phyloP scores from a whole-genome alignment of 371 early-diverging fungal species.

The Saksenaea oblongispora region DNA sequence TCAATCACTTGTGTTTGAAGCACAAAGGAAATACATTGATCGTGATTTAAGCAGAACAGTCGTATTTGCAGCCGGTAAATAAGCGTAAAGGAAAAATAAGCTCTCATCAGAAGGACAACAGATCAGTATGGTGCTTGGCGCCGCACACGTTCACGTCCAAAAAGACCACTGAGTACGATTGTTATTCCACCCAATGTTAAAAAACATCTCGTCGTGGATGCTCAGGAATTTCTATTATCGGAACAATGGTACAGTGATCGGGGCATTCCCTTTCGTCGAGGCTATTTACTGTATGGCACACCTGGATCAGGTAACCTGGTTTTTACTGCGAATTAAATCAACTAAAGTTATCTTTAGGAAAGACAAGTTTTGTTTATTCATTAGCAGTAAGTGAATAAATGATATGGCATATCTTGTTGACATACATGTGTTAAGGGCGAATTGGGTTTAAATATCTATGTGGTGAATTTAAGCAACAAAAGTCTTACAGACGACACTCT shows the following conservation, averaged over 20 bases:
- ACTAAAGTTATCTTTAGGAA: slow-evolving; percentile 85
- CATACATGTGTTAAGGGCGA: slow-evolving; percentile 55
- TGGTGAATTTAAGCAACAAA: slow-evolving; percentile 86
- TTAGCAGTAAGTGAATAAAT: slow-evolving; percentile 60
- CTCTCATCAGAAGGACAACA: background rate
- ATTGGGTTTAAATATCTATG: slow-evolving; percentile 91
- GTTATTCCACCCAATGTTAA: slow-evolving; percentile 66
- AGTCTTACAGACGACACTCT: slow-evolving; percentile 91
- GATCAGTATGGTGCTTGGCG: slow-evolving; percentile 73
- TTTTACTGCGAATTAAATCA: slow-evolving; percentile 71
- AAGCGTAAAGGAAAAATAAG: background rate
- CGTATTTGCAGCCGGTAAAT: slow-evolving; percentile 62
- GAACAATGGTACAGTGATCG: slow-evolving; percentile 88
- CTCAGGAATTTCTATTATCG: slow-evolving; percentile 72
- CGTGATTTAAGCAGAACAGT: slow-evolving; percentile 63
- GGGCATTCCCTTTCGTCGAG: slow-evolving; percentile 92
- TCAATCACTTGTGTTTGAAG: slow-evolving; percentile 56
- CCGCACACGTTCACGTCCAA: slow-evolving; percentile 51
- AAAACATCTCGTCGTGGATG: slow-evolving; percentile 71
- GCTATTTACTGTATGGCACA: slow-evolving; percentile 70
- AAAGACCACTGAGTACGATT: slow-evolving; percentile 64
- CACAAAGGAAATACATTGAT: slow-evolving; percentile 55
- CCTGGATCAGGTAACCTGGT: slow-evolving; percentile 64
- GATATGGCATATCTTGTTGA: background rate
- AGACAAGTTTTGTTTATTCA: slow-evolving; percentile 94